phyloP scores from a whole-genome alignment of 2,329 filamentous ascomycete species.

The Ceratocystis destructans region DNA sequence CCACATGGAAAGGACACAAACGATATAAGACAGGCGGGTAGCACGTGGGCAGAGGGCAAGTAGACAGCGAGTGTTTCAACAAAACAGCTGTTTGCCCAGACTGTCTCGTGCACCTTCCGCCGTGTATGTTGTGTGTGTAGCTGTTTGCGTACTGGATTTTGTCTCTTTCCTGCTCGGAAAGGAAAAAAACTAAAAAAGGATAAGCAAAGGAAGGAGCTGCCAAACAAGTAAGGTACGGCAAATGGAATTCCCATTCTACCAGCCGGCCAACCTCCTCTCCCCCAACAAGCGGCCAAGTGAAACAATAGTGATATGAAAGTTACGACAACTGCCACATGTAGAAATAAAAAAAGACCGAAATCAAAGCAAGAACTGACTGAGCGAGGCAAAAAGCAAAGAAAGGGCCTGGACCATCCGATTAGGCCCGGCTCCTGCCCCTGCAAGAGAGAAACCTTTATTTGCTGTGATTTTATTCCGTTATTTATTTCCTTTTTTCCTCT shows the following conservation, averaged over 20 bases:
- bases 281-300: slow-evolving; percentile 4
- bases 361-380: neutral
- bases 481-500: neutral
- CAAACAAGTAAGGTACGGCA: neutral
- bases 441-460: neutral
- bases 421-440: neutral
- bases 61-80: neutral
- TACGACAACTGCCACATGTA: neutral
- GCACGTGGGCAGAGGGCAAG: neutral
- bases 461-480: neutral
- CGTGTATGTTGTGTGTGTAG: neutral
- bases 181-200: neutral
- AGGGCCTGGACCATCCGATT: neutral
- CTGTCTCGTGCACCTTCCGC: neutral
- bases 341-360: neutral
- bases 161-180: neutral
- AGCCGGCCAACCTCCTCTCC: neutral
- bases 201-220: neutral
- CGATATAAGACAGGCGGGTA: neutral
- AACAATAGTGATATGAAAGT: neutral
- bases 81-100: neutral
- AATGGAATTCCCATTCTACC: neutral
- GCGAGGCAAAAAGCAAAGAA: no score
- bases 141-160: neutral
- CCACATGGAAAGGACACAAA: no score